Percentiles rank a stretch among this genome's conserved stretches.
These are phyloP conservation scores for Arabidopsis lyrata DNA, from an alignment of 441 rosid species.

Conservation along the genomic window DNA sequence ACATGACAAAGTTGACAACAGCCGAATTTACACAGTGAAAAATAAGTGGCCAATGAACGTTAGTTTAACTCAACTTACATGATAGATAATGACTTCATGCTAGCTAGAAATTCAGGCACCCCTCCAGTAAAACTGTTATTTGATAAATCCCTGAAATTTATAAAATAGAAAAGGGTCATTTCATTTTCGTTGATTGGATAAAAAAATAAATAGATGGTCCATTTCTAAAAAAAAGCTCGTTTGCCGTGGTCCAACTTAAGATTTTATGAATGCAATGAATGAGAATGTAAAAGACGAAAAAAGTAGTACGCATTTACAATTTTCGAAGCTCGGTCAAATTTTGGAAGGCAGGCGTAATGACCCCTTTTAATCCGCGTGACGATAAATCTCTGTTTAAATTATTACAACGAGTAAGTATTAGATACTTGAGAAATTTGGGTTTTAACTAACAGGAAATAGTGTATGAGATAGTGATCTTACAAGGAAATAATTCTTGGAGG, in stretches of 20 bases:
- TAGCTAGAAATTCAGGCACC: conserved; percentile 29
- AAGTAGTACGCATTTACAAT: conserved; percentile 2
- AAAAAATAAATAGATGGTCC: no score
- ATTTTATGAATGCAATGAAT: no score
- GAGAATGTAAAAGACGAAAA: no score
- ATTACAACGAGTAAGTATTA: not conserved
- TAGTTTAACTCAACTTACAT: conserved; percentile 12
- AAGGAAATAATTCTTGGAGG: conserved; percentile 46
- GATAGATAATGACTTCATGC: conserved; percentile 27
- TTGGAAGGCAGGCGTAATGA: conserved; percentile 5
- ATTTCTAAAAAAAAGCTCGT: no score
- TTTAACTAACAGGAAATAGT: not conserved
- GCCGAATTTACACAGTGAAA: no score
- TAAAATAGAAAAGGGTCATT: not conserved
- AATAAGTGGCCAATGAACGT: not conserved
- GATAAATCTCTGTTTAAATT: conserved; percentile 25
- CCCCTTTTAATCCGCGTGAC: conserved; percentile 21
- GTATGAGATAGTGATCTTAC: conserved; percentile 29
- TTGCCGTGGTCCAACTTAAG: no score
- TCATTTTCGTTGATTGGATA: no score
- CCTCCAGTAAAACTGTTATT: conserved; percentile 32
- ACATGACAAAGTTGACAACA: not conserved
- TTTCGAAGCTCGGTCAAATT: conserved; percentile 30
- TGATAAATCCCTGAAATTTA: conserved; percentile 30
- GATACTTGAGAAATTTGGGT: not conserved